Conservation (phyloP, 1,284 basidiomycete genomes). For the Apiotrichum montevideense region DNA sequence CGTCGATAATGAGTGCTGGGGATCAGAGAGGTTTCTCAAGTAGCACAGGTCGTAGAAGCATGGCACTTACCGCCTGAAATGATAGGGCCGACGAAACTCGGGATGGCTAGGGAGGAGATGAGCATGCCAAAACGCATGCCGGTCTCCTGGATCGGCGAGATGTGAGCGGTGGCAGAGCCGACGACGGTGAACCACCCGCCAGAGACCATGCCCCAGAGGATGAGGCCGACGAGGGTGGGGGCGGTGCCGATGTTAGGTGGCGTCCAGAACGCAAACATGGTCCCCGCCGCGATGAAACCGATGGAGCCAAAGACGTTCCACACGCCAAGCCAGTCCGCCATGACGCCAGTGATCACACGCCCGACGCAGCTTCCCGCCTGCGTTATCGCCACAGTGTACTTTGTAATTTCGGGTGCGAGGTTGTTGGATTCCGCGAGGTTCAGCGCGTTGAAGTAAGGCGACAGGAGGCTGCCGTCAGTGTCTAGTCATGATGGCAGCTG, state of each 20-base stretch:
- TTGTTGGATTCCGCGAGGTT: conserved; percentile 6
- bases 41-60: no score
- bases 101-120: conserved; percentile 30
- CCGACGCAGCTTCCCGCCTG: conserved; percentile 10
- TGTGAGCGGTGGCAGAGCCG: conserved; percentile 32
- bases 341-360: conserved; percentile 6
- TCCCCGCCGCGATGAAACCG: conserved; percentile 12
- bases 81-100: conserved; percentile 37
- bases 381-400: conserved; percentile 10
- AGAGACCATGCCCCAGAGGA: conserved; percentile 29
- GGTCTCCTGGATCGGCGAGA: conserved; percentile 39
- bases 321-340: conserved; percentile 15
- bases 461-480: conserved; percentile 9
- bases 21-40: background rate
- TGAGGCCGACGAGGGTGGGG: conserved; percentile 33
- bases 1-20: conserved; percentile 1
- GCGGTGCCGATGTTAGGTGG: conserved; percentile 13
- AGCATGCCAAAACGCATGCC: conserved; percentile 44
- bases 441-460: conserved; percentile 14
- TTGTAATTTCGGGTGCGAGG: background rate
- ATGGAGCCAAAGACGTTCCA: conserved; percentile 8
- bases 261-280: conserved; percentile 23
- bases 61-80: conserved; percentile 11
- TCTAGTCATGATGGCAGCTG: background rate
- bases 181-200: conserved; percentile 40